Conservation (phyloP, 139 green algal species). For the Micractinium sp. region DNA sequence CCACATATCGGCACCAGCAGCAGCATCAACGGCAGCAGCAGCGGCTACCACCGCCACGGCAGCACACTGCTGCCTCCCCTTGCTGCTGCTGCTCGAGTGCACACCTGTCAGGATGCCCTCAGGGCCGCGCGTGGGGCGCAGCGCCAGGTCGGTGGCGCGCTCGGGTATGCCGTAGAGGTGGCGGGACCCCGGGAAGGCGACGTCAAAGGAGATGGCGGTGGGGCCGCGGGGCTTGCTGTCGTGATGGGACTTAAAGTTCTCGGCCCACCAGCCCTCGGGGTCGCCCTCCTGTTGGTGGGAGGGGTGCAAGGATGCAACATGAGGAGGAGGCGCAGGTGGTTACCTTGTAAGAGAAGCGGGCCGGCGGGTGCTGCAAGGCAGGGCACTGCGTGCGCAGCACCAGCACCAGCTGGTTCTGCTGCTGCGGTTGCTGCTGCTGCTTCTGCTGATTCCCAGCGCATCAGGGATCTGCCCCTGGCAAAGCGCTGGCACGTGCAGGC, state of each 20-base stretch:
- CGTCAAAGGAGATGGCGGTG: conserved; percentile 90
- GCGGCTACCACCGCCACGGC: background rate
- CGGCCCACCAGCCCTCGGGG: conserved; percentile 86
- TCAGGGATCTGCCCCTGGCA: no score
- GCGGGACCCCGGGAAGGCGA: conserved; percentile 77
- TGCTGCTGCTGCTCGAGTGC: background rate
- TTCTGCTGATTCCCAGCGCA: no score
- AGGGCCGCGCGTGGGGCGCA: conserved; percentile 68
- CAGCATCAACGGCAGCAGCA: background rate
- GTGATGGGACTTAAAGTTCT: conserved; percentile 89
- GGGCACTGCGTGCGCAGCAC: no score
- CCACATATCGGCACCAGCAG: no score
- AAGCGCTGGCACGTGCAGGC: no score
- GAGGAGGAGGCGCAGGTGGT: background rate
- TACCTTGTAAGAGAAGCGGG: no score
- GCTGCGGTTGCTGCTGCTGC: no score
- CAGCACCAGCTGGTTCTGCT: no score
- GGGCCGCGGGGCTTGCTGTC: conserved; percentile 92
- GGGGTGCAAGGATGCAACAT: no score
- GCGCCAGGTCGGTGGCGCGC: conserved; percentile 76
- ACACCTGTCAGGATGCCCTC: background rate
- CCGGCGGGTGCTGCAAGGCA: no score
- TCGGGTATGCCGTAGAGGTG: conserved; percentile 97
- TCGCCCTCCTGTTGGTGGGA: conserved; percentile 68
- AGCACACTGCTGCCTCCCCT: background rate